Percentiles rank a stretch among this genome's conserved stretches.
phyloP scores from a whole-genome alignment of 371 early-diverging fungal genomes.

The Rhizopus sp. region DNA sequence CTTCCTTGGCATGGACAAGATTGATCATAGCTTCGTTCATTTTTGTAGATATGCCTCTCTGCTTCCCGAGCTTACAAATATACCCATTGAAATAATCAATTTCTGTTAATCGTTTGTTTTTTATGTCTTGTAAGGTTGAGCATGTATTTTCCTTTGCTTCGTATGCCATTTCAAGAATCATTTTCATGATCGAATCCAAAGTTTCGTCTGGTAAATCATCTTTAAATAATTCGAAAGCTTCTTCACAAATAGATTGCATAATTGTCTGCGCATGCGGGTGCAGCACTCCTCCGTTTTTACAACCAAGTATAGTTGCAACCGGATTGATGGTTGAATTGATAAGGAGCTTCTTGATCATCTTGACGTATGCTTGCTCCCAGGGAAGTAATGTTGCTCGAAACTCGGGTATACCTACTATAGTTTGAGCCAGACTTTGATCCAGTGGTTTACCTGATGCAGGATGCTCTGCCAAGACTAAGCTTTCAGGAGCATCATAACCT shows the following conservation, averaged over 20 bases:
- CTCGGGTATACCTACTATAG: constrained; percentile 30
- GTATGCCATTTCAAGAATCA: constrained; percentile 28
- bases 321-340: constrained; percentile 64
- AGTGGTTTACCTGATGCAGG: constrained; percentile 11
- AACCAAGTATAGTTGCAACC: constrained; percentile 48
- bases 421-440: constrained; percentile 7
- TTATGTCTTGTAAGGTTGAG: constrained; percentile 62
- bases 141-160: constrained; percentile 51
- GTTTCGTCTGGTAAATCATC: constrained; percentile 28
- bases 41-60: constrained; percentile 13
- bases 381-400: constrained; percentile 26
- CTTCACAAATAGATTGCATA: constrained; percentile 31
- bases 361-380: constrained; percentile 42
- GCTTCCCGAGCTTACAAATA: constrained; percentile 33
- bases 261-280: constrained; percentile 20
- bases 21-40: constrained; percentile 27
- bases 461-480: constrained; percentile 32
- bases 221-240: constrained; percentile 30
- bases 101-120: constrained; percentile 46
- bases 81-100: constrained; percentile 68
- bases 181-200: constrained; percentile 20
- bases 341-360: constrained; percentile 56
- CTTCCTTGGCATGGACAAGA: constrained; percentile 39
- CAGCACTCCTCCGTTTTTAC: constrained; percentile 44
- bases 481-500: constrained; percentile 41